A percentile compares a stretch with the other conserved stretches of the same genome.
Evolutionary conservation across 371 early-diverging fungal genomes (phyloP).

Genomic region (Syncephalastrum sp.): DNA sequence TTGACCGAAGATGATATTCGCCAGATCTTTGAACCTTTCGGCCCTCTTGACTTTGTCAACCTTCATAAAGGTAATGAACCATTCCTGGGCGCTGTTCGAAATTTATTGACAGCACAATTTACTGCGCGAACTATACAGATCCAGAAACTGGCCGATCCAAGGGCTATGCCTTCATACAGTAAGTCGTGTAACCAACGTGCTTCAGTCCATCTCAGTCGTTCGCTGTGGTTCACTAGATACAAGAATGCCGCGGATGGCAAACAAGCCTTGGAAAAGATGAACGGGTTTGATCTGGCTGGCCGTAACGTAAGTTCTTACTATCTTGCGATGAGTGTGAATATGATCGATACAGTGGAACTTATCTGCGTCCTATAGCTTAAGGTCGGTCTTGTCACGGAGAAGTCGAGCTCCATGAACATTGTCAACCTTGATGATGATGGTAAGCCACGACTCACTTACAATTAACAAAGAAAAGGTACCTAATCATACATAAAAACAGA

Average conservation of each 20-base stretch:
- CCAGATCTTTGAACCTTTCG: slow-evolving; percentile 86
- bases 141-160: slow-evolving; percentile 79
- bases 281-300: slow-evolving; percentile 82
- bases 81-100: not conserved
- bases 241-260: slow-evolving; percentile 76
- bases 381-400: slow-evolving; percentile 80
- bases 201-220: not conserved
- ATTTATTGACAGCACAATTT: slow-evolving; percentile 2
- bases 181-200: slow-evolving; percentile 21
- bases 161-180: slow-evolving; percentile 91
- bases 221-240: slow-evolving; percentile 44
- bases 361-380: slow-evolving; percentile 56
- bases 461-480: not conserved
- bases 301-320: slow-evolving; percentile 48
- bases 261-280: slow-evolving; percentile 81
- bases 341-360: not conserved
- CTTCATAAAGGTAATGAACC: slow-evolving; percentile 58
- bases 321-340: not conserved
- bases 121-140: slow-evolving; percentile 34
- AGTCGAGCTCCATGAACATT: slow-evolving; percentile 32
- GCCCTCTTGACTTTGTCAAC: slow-evolving; percentile 80
- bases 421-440: slow-evolving; percentile 61
- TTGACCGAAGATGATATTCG: slow-evolving; percentile 84
- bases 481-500: slow-evolving; percentile 32
- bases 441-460: slow-evolving; percentile 11